Evolutionary conservation across 179 eudicot genomes (phyloP).

Genomic region (Vitellaria paradoxa): DNA sequence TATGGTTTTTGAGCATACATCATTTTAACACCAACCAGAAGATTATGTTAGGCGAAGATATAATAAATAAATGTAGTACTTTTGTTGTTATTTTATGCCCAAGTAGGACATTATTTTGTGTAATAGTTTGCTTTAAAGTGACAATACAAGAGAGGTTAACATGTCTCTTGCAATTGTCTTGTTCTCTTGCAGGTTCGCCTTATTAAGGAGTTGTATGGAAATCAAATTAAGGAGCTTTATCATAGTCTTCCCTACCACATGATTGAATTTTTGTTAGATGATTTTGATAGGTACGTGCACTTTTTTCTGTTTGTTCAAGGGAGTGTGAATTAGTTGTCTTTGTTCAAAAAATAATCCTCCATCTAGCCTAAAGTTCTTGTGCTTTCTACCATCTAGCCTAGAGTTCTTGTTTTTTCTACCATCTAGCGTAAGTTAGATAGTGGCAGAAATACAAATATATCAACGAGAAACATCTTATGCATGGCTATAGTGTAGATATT

Average conservation of each 20-base stretch:
- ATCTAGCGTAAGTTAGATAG: too few relatives aligned
- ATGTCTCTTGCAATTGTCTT: slow-evolving; percentile 6
- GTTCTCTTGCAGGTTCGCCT: slow-evolving; percentile 72
- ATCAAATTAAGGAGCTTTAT: slow-evolving; percentile 94
- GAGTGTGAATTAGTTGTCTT: not conserved
- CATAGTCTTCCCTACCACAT: slow-evolving; percentile 89
- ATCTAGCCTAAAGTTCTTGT: not conserved
- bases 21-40: too few relatives aligned
- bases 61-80: too few relatives aligned
- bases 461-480: too few relatives aligned
- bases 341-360: not conserved
- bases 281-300: slow-evolving; percentile 68
- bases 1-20: too few relatives aligned
- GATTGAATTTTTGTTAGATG: slow-evolving; percentile 85
- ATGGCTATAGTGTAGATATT: too few relatives aligned
- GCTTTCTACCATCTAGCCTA: not conserved
- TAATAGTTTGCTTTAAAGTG: not conserved
- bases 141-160: not conserved
- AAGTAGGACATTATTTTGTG: not conserved
- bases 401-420: too few relatives aligned
- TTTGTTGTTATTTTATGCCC: not conserved
- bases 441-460: too few relatives aligned
- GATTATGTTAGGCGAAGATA: too few relatives aligned
- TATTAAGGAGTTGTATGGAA: slow-evolving; percentile 85
- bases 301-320: not conserved